phyloP scores from a whole-genome alignment of 257 asterid genomes.

The Solanum bulbocastanum region DNA sequence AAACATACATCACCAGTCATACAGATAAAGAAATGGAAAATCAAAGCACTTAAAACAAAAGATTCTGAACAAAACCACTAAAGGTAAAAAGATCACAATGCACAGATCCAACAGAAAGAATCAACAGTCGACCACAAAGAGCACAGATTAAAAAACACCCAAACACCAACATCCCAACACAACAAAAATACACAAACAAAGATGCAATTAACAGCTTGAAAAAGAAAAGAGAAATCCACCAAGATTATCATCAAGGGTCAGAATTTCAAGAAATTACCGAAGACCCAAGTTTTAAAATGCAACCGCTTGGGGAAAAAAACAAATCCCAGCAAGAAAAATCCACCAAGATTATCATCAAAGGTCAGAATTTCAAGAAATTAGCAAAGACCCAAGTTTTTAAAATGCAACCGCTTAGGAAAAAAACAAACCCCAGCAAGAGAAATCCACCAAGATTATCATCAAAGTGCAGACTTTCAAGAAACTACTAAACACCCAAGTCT shows the following conservation, averaged over 20 bases:
- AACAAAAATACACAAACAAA: neutral
- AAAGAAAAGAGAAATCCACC: constrained; percentile 11
- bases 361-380: constrained; percentile 6
- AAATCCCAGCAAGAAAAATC: constrained; percentile 11
- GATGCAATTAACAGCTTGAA: neutral
- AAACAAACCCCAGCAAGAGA: constrained; percentile 1
- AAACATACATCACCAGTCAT: neutral
- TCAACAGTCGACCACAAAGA: neutral
- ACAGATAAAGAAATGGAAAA: neutral
- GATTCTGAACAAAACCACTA: neutral
- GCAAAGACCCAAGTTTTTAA: constrained; percentile 17
- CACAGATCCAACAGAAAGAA: neutral
- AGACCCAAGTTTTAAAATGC: constrained; percentile 19
- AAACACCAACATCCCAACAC: neutral
- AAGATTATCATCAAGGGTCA: constrained; percentile 3
- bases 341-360: constrained; percentile 9
- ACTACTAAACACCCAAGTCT: constrained; percentile 14
- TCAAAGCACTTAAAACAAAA: neutral
- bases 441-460: constrained; percentile 14
- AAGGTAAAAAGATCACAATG: neutral
- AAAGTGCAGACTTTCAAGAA: constrained; percentile 5
- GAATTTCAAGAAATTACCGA: constrained; percentile 16
- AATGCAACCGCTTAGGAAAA: constrained; percentile 4
- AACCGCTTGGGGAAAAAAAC: neutral
- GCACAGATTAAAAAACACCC: neutral